Percentiles rank a stretch among this genome's conserved stretches.
phyloP scores from a whole-genome alignment of 2,329 filamentous ascomycete species.

The Apiospora arundinis region DNA sequence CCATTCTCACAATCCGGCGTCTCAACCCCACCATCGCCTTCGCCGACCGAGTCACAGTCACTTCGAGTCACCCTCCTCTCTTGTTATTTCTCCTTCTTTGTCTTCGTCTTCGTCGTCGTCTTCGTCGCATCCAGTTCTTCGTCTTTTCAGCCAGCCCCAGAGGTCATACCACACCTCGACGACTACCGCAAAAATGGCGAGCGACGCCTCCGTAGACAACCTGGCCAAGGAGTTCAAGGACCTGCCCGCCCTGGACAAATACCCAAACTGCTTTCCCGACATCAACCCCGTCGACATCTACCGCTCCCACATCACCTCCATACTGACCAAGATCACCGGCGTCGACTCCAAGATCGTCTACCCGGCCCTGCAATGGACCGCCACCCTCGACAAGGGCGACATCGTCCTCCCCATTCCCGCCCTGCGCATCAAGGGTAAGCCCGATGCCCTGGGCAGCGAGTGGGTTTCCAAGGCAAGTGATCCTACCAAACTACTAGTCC shows the following conservation, averaged over 20 bases:
- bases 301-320: conserved; percentile 74
- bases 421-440: conserved; percentile 78
- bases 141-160: not conserved
- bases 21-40: conserved; percentile 24
- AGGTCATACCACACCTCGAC: not conserved
- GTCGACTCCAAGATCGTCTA: conserved; percentile 76
- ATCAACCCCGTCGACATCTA: conserved; percentile 82
- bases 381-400: conserved; percentile 82
- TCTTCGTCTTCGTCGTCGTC: no score
- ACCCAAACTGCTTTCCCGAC: conserved; percentile 67
- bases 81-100: not conserved
- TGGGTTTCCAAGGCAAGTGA: conserved; percentile 65
- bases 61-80: not conserved
- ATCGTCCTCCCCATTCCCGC: conserved; percentile 79
- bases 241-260: conserved; percentile 44
- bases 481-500: no score
- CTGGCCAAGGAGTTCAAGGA: conserved; percentile 34
- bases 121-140: not conserved
- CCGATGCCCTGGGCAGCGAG: conserved; percentile 65
- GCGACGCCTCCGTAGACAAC: conserved; percentile 30
- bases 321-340: conserved; percentile 72
- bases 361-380: conserved; percentile 78
- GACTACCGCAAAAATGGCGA: conserved; percentile 29
- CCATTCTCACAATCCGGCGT: not conserved
- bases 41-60: conserved; percentile 19